Conservation (phyloP, 1,139 yeast species). For the Blastobotrys malaysiensis region DNA sequence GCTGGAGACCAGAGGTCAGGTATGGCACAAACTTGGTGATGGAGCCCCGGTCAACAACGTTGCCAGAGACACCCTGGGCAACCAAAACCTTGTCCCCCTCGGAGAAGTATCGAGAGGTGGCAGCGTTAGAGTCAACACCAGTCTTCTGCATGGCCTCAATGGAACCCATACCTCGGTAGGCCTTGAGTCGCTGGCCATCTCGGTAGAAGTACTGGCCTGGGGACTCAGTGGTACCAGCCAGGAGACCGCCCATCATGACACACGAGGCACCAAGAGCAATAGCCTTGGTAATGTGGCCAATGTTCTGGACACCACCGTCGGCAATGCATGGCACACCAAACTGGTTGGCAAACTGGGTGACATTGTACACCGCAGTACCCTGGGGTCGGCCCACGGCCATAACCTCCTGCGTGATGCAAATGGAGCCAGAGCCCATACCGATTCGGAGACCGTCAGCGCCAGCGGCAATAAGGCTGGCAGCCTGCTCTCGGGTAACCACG, state of each 20-base stretch:
- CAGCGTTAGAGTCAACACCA: conserved; percentile 80
- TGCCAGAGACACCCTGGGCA: conserved; percentile 98
- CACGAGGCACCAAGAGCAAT: conserved; percentile 94
- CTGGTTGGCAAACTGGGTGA: conserved; percentile 78
- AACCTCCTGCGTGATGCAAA: conserved; percentile 98
- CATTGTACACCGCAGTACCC: conserved; percentile 93
- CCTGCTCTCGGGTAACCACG: conserved; percentile 98
- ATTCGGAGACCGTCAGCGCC: conserved; percentile 98
- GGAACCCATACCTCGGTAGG: conserved; percentile 99
- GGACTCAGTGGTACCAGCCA: conserved; percentile 97
- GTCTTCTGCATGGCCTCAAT: conserved; percentile 99
- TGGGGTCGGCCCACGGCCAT: conserved; percentile 99
- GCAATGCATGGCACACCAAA: conserved; percentile 97
- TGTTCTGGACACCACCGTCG: conserved; percentile 98
- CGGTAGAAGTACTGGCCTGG: conserved; percentile 98
- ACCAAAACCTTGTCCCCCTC: conserved; percentile 93
- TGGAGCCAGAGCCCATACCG: conserved; percentile 99
- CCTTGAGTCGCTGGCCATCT: conserved; percentile 95
- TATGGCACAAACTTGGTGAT: conserved; percentile 90
- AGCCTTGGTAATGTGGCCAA: conserved; percentile 97
- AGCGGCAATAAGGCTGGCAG: conserved; percentile 88
- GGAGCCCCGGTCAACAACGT: conserved; percentile 96
- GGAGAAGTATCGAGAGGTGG: conserved; percentile 96
- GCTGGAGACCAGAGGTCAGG: conserved; percentile 92
- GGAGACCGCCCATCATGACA: conserved; percentile 99